Conservation (phyloP, 2,329 filamentous ascomycete species). For the Knufia fluminis region DNA sequence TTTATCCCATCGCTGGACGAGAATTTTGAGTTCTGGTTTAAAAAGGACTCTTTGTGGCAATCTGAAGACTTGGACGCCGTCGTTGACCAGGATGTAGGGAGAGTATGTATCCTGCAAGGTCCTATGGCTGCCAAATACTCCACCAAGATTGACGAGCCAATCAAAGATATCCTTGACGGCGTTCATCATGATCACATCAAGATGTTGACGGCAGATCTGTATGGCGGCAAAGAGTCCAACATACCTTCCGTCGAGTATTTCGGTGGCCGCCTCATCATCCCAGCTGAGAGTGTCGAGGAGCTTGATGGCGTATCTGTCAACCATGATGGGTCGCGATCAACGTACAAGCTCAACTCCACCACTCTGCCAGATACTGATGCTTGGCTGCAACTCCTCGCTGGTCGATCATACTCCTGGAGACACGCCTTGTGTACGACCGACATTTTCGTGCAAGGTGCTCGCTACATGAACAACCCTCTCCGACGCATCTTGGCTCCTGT, state of each 20-base stretch:
- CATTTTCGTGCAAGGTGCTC: conserved; percentile 87
- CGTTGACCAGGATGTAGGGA: conserved; percentile 87
- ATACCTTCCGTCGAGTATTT: conserved; percentile 92
- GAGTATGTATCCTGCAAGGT: conserved; percentile 93
- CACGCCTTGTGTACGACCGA: conserved; percentile 91
- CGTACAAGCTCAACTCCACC: conserved; percentile 68
- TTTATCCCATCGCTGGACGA: conserved; percentile 94
- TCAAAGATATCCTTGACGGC: conserved; percentile 86
- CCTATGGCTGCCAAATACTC: conserved; percentile 89
- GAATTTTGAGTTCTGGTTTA: conserved; percentile 99
- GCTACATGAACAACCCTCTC: conserved; percentile 95
- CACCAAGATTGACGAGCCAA: conserved; percentile 79
- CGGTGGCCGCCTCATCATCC: conserved; percentile 68
- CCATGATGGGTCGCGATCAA: conserved; percentile 68
- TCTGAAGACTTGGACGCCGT: conserved; percentile 96
- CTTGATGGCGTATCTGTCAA: conserved; percentile 75
- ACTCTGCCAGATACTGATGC: conserved; percentile 68
- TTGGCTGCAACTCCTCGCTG: conserved; percentile 84
- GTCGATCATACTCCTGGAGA: conserved; percentile 79
- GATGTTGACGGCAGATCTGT: conserved; percentile 68
- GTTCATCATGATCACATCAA: conserved; percentile 85
- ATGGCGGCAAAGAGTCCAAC: conserved; percentile 59
- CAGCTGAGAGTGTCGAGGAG: conserved; percentile 59
- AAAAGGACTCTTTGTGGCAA: conserved; percentile 99
- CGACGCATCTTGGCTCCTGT: conserved; percentile 80